Percentiles rank a stretch among this genome's conserved stretches.
Evolutionary conservation across 345 rosid genomes (phyloP).

Genomic region (Nasturtium officinale): DNA sequence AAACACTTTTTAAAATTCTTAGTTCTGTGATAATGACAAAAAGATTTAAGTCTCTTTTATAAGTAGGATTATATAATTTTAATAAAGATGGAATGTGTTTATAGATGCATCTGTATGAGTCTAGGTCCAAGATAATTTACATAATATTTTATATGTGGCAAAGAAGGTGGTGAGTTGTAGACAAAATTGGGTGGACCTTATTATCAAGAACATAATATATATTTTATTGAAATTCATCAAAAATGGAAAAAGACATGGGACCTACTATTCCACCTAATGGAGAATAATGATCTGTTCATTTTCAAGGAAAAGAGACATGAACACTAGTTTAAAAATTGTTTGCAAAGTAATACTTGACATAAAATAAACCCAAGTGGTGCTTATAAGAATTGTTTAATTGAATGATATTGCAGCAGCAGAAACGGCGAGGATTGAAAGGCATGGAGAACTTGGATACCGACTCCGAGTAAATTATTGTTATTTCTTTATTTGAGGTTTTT

Average conservation of each 20-base stretch:
- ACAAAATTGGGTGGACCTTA: conserved; percentile 43
- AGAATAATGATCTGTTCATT: conserved; percentile 33
- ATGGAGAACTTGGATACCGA: conserved; percentile 69
- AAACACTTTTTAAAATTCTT: conserved; percentile 2
- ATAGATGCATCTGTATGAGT: conserved; percentile 14
- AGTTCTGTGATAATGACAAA: conserved; percentile 27
- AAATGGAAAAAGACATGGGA: conserved; percentile 45
- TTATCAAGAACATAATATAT: conserved; percentile 1
- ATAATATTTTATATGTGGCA: conserved; percentile 31
- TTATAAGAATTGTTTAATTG: neutral
- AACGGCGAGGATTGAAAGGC: conserved; percentile 69
- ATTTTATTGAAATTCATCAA: conserved; percentile 24
- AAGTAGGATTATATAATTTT: conserved; percentile 14
- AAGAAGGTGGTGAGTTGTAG: conserved; percentile 41
- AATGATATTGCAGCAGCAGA: conserved; percentile 50
- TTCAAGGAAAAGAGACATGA: conserved; percentile 5
- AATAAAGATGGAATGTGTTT: conserved; percentile 22
- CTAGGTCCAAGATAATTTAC: neutral
- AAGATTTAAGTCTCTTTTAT: neutral
- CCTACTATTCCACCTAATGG: conserved; percentile 45
- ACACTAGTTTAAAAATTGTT: conserved; percentile 15
- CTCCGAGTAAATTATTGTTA: conserved; percentile 46
- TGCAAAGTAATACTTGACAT: conserved; percentile 14
- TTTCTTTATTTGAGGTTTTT: neutral
- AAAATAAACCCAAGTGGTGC: conserved; percentile 18